phyloP scores from a whole-genome alignment of 2,329 filamentous ascomycete genomes.

The Stromatinia cepivora region DNA sequence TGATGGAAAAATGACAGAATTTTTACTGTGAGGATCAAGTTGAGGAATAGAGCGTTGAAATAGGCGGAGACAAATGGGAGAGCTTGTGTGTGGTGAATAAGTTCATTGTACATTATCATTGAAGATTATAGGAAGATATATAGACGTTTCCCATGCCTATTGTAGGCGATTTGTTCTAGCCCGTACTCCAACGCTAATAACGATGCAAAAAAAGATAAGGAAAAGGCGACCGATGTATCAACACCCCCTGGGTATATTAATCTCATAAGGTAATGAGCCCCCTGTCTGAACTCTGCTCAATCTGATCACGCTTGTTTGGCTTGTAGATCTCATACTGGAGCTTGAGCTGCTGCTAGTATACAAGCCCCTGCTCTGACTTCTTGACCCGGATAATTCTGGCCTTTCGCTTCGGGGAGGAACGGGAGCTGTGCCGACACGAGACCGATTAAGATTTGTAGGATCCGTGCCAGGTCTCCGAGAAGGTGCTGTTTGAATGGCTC shows the following conservation, averaged over 20 bases:
- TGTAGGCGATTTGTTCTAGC: conserved; percentile 6
- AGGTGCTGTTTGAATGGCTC: conserved; percentile 37
- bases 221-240: conserved; percentile 19
- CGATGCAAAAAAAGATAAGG: conserved; percentile 19
- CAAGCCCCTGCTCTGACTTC: conserved; percentile 33
- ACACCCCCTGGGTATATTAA: conserved; percentile 32
- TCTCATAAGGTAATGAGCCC: conserved; percentile 35
- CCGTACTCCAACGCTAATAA: conserved; percentile 37
- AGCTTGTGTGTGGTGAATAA: not conserved
- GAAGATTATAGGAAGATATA: conserved; percentile 17
- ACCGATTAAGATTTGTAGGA: conserved; percentile 25
- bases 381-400: conserved; percentile 27
- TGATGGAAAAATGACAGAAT: not conserved
- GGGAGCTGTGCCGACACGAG: conserved; percentile 34
- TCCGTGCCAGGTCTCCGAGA: conserved; percentile 28
- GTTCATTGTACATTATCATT: conserved; percentile 25
- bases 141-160: conserved; percentile 15
- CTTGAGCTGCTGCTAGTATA: conserved; percentile 31
- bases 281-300: conserved; percentile 34
- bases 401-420: conserved; percentile 35
- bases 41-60: not conserved
- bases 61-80: not conserved
- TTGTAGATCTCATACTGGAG: conserved; percentile 34
- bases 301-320: conserved; percentile 39
- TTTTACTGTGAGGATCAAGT: not conserved